phyloP scores from a whole-genome alignment of 345 rosid species.

The Salix exigua region DNA sequence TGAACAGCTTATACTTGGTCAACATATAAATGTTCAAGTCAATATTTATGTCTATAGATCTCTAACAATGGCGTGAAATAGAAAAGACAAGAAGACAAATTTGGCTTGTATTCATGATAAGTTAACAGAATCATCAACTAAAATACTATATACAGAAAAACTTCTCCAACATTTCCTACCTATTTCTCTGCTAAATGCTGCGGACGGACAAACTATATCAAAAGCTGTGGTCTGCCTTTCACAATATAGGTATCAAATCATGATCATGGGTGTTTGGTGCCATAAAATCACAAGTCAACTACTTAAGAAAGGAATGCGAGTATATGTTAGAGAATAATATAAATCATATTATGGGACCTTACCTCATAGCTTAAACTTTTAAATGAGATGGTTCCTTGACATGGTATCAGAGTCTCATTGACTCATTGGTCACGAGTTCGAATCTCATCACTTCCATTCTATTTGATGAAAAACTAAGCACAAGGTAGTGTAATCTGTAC shows the following conservation, averaged over 20 bases:
- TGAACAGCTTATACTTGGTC: neutral
- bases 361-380: no score
- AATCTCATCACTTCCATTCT: no score
- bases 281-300: constrained; percentile 1
- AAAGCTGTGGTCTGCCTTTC: no score
- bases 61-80: neutral
- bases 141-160: neutral
- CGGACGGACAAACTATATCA: neutral
- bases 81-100: neutral
- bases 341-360: no score
- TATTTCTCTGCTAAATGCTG: neutral
- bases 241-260: neutral
- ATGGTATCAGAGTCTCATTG: no score
- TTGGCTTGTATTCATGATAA: neutral
- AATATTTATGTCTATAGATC: neutral
- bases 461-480: no score
- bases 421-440: no score
- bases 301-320: neutral
- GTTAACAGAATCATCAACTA: neutral
- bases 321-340: no score
- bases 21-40: neutral
- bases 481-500: rapidly evolving
- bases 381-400: no score
- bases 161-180: neutral
- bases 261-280: neutral